These are phyloP conservation scores for Claviceps purpurea DNA, from an alignment of 2,329 filamentous ascomycete genomes.

Conservation along the genomic window DNA sequence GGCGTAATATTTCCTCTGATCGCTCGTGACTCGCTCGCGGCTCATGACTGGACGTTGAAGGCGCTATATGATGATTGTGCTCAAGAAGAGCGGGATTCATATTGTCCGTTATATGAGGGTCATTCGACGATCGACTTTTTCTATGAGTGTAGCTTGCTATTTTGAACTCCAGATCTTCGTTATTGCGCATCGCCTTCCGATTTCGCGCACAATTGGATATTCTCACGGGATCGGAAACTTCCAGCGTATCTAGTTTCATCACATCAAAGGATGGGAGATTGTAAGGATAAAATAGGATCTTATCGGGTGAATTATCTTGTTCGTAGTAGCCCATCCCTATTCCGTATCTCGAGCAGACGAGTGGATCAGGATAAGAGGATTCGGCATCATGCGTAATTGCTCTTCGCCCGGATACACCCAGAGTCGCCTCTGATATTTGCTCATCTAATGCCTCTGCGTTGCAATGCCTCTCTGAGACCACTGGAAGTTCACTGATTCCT, in stretches of 20 bases:
- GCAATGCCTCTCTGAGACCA: not conserved
- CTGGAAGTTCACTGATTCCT: not conserved
- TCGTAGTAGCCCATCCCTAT: conserved; percentile 50
- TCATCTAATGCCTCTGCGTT: not conserved
- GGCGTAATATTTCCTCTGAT: conserved; percentile 2
- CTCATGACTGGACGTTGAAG: not conserved
- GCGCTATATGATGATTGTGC: conserved; percentile 1
- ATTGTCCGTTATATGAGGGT: conserved; percentile 21
- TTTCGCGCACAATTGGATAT: conserved; percentile 41
- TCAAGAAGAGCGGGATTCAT: conserved; percentile 42
- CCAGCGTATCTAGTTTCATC: conserved; percentile 28
- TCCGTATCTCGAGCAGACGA: conserved; percentile 31
- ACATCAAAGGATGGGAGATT: conserved; percentile 35
- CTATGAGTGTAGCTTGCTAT: conserved; percentile 30
- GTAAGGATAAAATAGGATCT: conserved; percentile 46
- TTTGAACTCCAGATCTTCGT: conserved; percentile 41
- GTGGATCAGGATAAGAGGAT: conserved; percentile 35
- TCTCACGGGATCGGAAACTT: conserved; percentile 40
- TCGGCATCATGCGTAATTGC: conserved; percentile 10
- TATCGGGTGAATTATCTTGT: conserved; percentile 42
- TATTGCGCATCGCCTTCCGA: conserved; percentile 37
- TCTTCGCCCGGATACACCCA: not conserved
- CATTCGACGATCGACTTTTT: conserved; percentile 20
- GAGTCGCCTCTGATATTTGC: not conserved
- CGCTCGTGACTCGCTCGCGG: conserved; percentile 7